These are phyloP conservation scores for Schizopora paradoxa DNA, from an alignment of 1,284 basidiomycete species.

Conservation along the genomic window DNA sequence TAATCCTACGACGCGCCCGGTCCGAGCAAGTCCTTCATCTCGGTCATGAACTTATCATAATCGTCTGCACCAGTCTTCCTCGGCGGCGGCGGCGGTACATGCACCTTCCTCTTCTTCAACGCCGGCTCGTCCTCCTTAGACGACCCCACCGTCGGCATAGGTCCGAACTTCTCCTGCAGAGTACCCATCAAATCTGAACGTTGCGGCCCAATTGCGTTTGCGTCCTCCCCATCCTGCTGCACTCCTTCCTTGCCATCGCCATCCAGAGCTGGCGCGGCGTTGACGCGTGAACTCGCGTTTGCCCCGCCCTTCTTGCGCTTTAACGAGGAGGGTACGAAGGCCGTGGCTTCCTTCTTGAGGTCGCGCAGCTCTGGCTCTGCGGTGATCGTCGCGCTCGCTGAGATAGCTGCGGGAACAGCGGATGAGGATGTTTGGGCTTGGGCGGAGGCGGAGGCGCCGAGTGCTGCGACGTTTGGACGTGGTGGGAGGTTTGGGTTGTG, in stretches of 20 bases:
- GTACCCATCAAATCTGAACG: conserved; percentile 63
- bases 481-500: conserved; percentile 33
- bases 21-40: conserved; percentile 55
- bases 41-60: conserved; percentile 71
- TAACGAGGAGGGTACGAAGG: conserved; percentile 74
- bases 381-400: conserved; percentile 61
- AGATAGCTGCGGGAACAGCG: conserved; percentile 18
- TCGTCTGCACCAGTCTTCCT: conserved; percentile 51
- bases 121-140: conserved; percentile 19
- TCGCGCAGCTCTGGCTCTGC: conserved; percentile 84
- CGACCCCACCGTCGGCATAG: conserved; percentile 24
- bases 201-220: conserved; percentile 27
- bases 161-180: conserved; percentile 55
- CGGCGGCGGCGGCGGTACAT: conserved; percentile 10
- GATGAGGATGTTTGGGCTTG: conserved; percentile 3
- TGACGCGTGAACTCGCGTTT: conserved; percentile 38
- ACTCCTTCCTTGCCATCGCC: conserved; percentile 31
- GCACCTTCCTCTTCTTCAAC: conserved; percentile 30
- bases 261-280: conserved; percentile 56
- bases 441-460: conserved; percentile 17
- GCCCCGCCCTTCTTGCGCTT: conserved; percentile 53
- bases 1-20: no score
- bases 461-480: conserved; percentile 25
- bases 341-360: conserved; percentile 86
- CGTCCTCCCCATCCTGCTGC: conserved; percentile 27